phyloP scores from a whole-genome alignment of 208 protist genomes.

The Leptomonas pyrrhocoris region DNA sequence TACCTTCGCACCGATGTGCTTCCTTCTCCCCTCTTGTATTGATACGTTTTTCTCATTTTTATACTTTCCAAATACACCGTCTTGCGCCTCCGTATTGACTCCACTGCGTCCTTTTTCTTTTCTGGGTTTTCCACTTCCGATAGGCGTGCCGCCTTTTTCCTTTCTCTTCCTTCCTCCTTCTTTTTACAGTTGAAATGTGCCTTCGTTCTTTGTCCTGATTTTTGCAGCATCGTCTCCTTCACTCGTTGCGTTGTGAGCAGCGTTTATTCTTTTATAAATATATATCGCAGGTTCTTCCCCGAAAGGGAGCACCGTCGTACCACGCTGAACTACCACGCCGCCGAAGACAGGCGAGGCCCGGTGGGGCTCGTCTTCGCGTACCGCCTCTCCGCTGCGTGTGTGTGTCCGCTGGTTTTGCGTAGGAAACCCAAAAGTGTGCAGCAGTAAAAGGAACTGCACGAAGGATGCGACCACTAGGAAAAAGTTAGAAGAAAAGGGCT shows the following conservation, averaged over 20 bases:
- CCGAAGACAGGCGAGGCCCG: too few relatives aligned
- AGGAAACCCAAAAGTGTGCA: background rate
- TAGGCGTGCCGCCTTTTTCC: background rate
- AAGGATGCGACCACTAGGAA: too few relatives aligned
- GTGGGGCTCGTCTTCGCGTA: too few relatives aligned
- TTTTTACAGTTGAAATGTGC: background rate
- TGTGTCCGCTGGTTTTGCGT: background rate
- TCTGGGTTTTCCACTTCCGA: too few relatives aligned
- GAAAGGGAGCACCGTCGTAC: too few relatives aligned
- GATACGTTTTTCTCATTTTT: constrained; percentile 2
- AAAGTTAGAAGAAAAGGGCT: too few relatives aligned
- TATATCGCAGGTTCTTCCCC: too few relatives aligned
- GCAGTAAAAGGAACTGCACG: background rate
- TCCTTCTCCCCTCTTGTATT: background rate
- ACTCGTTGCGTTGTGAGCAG: background rate
- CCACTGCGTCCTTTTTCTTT: too few relatives aligned
- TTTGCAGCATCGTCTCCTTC: background rate
- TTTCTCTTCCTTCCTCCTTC: background rate
- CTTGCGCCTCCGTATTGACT: too few relatives aligned
- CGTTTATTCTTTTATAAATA: background rate
- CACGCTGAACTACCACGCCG: too few relatives aligned
- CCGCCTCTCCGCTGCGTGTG: too few relatives aligned
- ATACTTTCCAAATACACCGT: background rate
- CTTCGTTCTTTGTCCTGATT: background rate
- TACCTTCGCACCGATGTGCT: too few relatives aligned